These are phyloP conservation scores for Hansfordia pulvinata DNA, from an alignment of 2,329 filamentous ascomycete genomes.

Conservation along the genomic window DNA sequence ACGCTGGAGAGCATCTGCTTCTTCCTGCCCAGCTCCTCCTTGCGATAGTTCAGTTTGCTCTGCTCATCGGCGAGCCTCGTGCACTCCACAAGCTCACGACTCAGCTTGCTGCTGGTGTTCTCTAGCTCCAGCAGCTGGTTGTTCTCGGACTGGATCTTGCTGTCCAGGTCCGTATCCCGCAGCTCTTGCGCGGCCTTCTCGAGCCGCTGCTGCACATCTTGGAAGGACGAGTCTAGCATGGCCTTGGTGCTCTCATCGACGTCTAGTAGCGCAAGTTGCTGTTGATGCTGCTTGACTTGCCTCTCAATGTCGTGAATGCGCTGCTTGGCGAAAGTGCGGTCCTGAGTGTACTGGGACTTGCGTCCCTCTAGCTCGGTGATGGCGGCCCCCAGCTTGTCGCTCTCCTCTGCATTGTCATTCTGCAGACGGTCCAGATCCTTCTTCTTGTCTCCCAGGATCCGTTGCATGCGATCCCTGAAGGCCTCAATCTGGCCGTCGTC, in stretches of 20 bases:
- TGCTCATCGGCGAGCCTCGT: constrained; percentile 71
- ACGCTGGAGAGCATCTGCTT: constrained; percentile 67
- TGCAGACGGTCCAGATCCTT: constrained; percentile 62
- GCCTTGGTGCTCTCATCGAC: constrained; percentile 79
- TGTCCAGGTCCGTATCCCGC: constrained; percentile 53
- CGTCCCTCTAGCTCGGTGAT: constrained; percentile 64
- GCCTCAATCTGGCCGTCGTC: constrained; percentile 58
- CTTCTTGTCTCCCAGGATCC: constrained; percentile 65
- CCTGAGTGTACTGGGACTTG: constrained; percentile 59
- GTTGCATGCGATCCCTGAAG: constrained; percentile 68
- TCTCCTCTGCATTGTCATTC: constrained; percentile 58
- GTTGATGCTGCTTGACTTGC: constrained; percentile 52
- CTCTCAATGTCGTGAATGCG: constrained; percentile 63
- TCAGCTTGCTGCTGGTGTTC: constrained; percentile 56
- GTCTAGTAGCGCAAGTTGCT: constrained; percentile 56
- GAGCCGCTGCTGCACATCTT: constrained; percentile 53
- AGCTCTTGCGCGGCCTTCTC: constrained; percentile 48
- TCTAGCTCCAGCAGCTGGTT: constrained; percentile 55
- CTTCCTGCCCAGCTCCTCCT: constrained; percentile 64
- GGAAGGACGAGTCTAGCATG: constrained; percentile 58
- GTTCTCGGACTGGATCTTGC: constrained; percentile 53
- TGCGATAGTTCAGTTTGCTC: constrained; percentile 71
- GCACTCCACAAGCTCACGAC: constrained; percentile 70
- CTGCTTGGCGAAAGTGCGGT: constrained; percentile 59
- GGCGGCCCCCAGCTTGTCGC: constrained; percentile 55